These are phyloP conservation scores for Neurospora sp. DNA, from an alignment of 2,329 filamentous ascomycete genomes.

Conservation along the genomic window DNA sequence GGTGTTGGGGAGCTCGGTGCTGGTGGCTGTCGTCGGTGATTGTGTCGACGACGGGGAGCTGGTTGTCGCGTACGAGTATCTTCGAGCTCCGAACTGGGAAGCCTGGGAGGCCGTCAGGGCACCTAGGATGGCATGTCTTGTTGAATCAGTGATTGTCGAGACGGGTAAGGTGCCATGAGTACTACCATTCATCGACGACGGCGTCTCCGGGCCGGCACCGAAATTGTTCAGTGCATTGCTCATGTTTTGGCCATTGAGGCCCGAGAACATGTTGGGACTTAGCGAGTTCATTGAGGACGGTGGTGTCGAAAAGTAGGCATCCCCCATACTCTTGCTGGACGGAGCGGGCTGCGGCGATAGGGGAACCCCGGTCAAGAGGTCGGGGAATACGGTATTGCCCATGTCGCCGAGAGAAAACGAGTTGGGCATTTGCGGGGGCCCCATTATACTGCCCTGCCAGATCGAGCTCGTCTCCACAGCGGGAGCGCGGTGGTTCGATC, in stretches of 20 bases:
- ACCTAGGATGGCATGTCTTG: slow-evolving; percentile 50
- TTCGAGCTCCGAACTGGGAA: slow-evolving; percentile 46
- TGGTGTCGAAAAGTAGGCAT: slow-evolving; percentile 71
- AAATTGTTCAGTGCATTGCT: slow-evolving; percentile 54
- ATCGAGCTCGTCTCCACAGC: slow-evolving; percentile 45
- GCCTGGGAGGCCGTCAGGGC: slow-evolving; percentile 43
- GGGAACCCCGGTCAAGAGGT: slow-evolving; percentile 61
- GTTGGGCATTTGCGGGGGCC: slow-evolving; percentile 55
- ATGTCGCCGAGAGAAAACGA: slow-evolving; percentile 64
- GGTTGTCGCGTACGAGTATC: slow-evolving; percentile 52
- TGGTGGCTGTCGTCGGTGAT: slow-evolving; percentile 36
- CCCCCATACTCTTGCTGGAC: slow-evolving; percentile 58
- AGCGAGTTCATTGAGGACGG: slow-evolving; percentile 64
- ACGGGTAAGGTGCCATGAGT: slow-evolving; percentile 48
- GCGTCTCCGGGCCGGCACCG: slow-evolving; percentile 57
- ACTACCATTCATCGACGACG: slow-evolving; percentile 59
- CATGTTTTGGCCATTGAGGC: slow-evolving; percentile 49
- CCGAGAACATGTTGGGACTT: slow-evolving; percentile 61
- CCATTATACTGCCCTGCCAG: slow-evolving; percentile 62
- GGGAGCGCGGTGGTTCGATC: slow-evolving; percentile 56
- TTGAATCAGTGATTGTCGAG: slow-evolving; percentile 55
- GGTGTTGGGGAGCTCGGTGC: slow-evolving; percentile 40
- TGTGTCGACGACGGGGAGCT: slow-evolving; percentile 45
- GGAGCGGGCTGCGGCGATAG: slow-evolving; percentile 64
- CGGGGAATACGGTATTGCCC: slow-evolving; percentile 59